These are phyloP conservation scores for Suhomyces sp. DNA, from an alignment of 805 yeast species.

Conservation along the genomic window DNA sequence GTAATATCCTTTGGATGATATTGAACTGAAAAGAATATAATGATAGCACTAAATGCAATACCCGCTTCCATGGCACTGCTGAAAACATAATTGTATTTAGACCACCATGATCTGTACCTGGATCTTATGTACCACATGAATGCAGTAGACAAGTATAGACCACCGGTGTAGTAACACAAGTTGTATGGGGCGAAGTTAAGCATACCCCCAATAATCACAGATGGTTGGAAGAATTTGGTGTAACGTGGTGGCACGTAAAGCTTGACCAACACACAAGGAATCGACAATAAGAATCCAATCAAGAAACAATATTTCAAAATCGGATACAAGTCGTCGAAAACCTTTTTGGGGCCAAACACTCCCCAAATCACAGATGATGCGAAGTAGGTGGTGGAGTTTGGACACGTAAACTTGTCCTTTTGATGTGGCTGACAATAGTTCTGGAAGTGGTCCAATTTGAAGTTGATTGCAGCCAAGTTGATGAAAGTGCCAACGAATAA, in stretches of 20 bases:
- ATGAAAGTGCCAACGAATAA: conserved; percentile 23
- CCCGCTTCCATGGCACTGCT: conserved; percentile 28
- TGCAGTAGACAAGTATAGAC: conserved; percentile 20
- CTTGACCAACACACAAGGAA: conserved; percentile 16
- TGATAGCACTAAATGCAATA: conserved; percentile 28
- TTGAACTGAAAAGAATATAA: conserved; percentile 34
- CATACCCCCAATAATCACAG: conserved; percentile 27
- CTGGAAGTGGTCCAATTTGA: conserved; percentile 27
- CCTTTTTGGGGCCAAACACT: conserved; percentile 46
- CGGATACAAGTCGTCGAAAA: conserved; percentile 29
- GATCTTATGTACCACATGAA: conserved; percentile 27
- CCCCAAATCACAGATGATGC: conserved; percentile 65
- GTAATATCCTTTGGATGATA: conserved; percentile 19
- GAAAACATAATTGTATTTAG: conserved; percentile 30
- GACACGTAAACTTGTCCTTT: conserved; percentile 41
- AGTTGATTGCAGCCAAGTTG: conserved; percentile 27
- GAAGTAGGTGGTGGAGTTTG: conserved; percentile 34
- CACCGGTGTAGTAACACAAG: conserved; percentile 25
- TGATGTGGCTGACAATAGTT: conserved; percentile 43
- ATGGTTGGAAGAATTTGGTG: conserved; percentile 30
- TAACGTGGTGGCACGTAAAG: conserved; percentile 12
- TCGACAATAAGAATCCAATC: conserved; percentile 26
- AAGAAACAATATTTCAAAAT: conserved; percentile 30
- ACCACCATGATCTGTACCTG: conserved; percentile 29
- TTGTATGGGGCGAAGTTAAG: conserved; percentile 31